Evolutionary conservation across 768 basidiomycete species (phyloP).

Genomic region (Serendipita indica): DNA sequence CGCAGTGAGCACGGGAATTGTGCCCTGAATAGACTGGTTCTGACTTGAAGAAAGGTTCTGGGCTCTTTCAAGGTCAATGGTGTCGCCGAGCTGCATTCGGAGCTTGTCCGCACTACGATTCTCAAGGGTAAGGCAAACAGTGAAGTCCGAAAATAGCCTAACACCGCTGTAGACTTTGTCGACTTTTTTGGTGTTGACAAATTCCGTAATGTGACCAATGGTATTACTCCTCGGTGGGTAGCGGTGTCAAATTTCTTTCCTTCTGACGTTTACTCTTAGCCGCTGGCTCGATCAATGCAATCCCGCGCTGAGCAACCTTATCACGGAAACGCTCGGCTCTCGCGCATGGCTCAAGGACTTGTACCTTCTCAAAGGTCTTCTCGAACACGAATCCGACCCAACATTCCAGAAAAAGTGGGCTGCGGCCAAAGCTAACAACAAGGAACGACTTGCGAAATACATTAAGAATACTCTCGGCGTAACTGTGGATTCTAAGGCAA

Average conservation of each 20-base stretch:
- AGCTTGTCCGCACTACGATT: slow-evolving; percentile 71
- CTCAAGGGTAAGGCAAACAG: slow-evolving; percentile 32
- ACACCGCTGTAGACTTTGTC: slow-evolving; percentile 50
- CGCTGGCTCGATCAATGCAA: slow-evolving; percentile 91
- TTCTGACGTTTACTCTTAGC: slow-evolving; percentile 60
- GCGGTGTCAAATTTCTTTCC: background rate
- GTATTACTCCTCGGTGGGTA: slow-evolving; percentile 35
- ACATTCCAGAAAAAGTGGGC: slow-evolving; percentile 69
- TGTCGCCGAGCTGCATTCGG: slow-evolving; percentile 90
- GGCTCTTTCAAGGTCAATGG: slow-evolving; percentile 53
- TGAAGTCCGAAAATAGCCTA: slow-evolving; percentile 11
- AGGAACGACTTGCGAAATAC: slow-evolving; percentile 68
- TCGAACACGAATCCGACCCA: slow-evolving; percentile 55
- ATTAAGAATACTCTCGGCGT: slow-evolving; percentile 59
- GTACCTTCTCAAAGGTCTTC: slow-evolving; percentile 58
- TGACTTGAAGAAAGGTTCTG: slow-evolving; percentile 12
- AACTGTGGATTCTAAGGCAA: slow-evolving; percentile 53
- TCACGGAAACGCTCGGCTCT: slow-evolving; percentile 68
- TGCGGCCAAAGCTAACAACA: slow-evolving; percentile 78
- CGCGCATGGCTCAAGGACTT: slow-evolving; percentile 77
- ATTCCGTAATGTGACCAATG: slow-evolving; percentile 46
- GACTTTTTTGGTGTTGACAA: slow-evolving; percentile 79
- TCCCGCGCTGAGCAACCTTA: slow-evolving; percentile 69
- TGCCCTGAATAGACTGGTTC: slow-evolving; percentile 1
- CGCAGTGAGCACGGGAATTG: slow-evolving; percentile 39